Evolutionary conservation across 1,284 basidiomycete species (phyloP).

Genomic region (Ustilago hordei): DNA sequence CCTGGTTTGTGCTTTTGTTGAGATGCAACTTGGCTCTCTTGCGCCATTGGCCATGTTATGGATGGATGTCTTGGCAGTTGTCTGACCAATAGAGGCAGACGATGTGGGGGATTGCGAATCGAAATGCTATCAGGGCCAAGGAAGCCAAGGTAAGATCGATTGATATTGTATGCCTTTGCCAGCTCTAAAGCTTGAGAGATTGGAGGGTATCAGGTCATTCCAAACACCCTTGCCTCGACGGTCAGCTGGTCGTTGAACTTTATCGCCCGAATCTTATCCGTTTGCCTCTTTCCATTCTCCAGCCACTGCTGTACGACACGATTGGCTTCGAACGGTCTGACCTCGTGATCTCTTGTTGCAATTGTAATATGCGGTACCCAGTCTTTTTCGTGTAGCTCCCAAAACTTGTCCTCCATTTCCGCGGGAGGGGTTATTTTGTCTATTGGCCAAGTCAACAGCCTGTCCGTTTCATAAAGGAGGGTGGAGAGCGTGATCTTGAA

Average conservation of each 20-base stretch:
- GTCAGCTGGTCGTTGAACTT: neutral
- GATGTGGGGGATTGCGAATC: no score
- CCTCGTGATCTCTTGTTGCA: constrained; percentile 76
- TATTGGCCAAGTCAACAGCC: constrained; percentile 20
- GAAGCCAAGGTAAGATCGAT: no score
- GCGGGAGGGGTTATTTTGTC: constrained; percentile 2
- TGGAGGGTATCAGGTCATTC: constrained; percentile 16
- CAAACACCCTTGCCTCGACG: constrained; percentile 24
- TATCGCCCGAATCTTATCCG: constrained; percentile 6
- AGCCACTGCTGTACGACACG: constrained; percentile 72
- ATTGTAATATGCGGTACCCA: constrained; percentile 84
- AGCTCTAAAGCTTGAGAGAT: no score
- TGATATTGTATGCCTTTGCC: no score
- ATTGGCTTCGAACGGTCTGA: constrained; percentile 80
- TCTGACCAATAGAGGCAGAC: no score
- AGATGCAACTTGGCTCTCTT: no score
- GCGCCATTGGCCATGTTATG: no score
- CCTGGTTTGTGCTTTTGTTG: no score
- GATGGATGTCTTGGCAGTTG: no score
- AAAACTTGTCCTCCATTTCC: neutral
- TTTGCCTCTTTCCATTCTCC: neutral
- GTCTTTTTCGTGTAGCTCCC: constrained; percentile 44
- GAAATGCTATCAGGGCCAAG: no score
- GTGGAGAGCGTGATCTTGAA: constrained; percentile 17
- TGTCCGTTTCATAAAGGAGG: constrained; percentile 16